Evolutionary conservation across 1,284 basidiomycete genomes (phyloP), one percentile per base, ranked within the genome.

Genomic region (Vanrija pseudolonga): DNA sequence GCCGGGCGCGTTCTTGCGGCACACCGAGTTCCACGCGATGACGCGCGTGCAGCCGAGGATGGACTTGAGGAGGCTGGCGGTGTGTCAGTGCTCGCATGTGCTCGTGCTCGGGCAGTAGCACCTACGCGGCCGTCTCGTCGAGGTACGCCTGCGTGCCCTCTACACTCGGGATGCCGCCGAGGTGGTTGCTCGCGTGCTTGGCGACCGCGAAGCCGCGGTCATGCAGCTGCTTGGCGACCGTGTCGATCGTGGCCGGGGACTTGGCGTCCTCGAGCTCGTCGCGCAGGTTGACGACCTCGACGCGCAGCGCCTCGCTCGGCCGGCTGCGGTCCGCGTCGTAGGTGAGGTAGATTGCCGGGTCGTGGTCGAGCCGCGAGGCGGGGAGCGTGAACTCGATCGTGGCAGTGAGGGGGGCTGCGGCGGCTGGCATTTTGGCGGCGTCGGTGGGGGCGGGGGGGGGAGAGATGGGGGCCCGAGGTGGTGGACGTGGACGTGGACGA

Each of bases 1-100:
- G 2, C 47, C 54, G 7, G 54, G 32, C 15, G 52, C 49, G 40
- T 67, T 65, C 32, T 59, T 55, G 18, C 63, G 41, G 32, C 54
- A 45, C 24, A 71, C 66, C 14, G 56, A 59, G 54, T 73, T 73
- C 71, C 69, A 73, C 8, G 62, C 65, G 15, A 73, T 56, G 19
- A 71, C 67, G 19, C 59, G 43, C 12, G 62, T 52, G n/a, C 64
- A 65, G 17, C 66, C 65, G n/a, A 70, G 57, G 14, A 56, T 20
- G 2, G 40, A 15, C 24, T 62, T 62, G 44, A 68, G 47, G 11
- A 64, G 28, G 4, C 67, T 70, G 18, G 18, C 6, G 19, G 15
- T 5, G 28, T 8, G 15, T 9, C 18, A 36, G 6, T 17, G n/a
- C n/a, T n/a, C n/a, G n/a, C n/a, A n/a, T n/a, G n/a, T n/a, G n/a